Evolutionary conservation across 345 rosid species (phyloP), one percentile per base, ranked within the genome.

Genomic region (Rhizophora apiculata): DNA sequence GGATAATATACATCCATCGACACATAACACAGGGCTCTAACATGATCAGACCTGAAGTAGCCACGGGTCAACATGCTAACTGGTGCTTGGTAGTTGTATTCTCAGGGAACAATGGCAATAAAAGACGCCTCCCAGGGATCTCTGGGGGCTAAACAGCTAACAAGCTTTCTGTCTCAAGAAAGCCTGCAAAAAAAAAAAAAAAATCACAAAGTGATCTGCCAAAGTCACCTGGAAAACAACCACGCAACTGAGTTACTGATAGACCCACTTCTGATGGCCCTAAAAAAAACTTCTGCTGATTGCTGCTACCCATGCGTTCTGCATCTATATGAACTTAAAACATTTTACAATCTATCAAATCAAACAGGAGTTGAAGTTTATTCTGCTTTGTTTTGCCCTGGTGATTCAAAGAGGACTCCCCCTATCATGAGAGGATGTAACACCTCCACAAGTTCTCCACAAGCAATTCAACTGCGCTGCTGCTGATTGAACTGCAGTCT

Each of bases 391-490:
- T 31, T 59, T 48, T 10, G 24, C 24, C 30, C 22, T 36, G 29
- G 59, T 24, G 19, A 34, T 51, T 49, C 37, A 30, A 32, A 21
- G 10, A 46, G 32, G 34, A 24, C 59, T 56, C 65, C 11, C 6
- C 27, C 10, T 69, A 71, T 89, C 76, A 95, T 76, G 73, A 85
- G 34, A 95, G 94, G 84, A 92, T 84, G 69, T 95, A 97, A 30
- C 97, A 95, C 75, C 83, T 86, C 90, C 92, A 92, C 60, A 92
- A 80, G 63, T 78, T 83, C 69, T 87, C 89, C 67, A 84, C 78
- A 32, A 95, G 92, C 63, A 82, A 57, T 65, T 84, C 88, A 11
- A 87, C 72, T 6, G 87, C 78, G 61, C 79, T 72, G 70, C 60
- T 62, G 75, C 88, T 87, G 61, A 95, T 80, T 63, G 83, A 78